Evolutionary conservation across 208 protist genomes (phyloP).

Genomic region (Angomonas ambiguus): DNA sequence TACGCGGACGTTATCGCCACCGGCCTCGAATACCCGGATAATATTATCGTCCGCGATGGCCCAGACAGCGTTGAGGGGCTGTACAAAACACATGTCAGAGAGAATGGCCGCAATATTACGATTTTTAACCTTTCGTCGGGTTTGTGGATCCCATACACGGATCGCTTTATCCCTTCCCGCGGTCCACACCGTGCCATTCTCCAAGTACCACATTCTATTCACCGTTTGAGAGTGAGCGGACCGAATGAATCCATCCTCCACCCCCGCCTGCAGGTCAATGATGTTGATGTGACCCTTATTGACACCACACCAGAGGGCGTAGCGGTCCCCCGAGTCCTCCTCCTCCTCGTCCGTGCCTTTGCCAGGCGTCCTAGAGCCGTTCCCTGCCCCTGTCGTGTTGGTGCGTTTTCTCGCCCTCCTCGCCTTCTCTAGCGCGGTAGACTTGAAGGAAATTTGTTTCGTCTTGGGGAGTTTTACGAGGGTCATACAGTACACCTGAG

Average conservation of each 20-base stretch:
- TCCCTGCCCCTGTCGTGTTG: not conserved
- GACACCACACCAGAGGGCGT: constrained; percentile 77
- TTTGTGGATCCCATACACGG: constrained; percentile 83
- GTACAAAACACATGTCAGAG: constrained; percentile 57
- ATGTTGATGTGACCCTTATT: constrained; percentile 63
- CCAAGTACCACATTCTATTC: constrained; percentile 66
- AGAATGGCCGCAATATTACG: constrained; percentile 83
- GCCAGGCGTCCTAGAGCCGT: not conserved
- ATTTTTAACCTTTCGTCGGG: constrained; percentile 60
- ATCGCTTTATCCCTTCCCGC: constrained; percentile 81
- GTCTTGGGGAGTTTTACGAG: constrained; percentile 64
- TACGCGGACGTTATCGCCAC: constrained; percentile 62
- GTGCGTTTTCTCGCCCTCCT: constrained; percentile 2
- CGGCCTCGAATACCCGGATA: constrained; percentile 78
- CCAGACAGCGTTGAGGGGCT: constrained; percentile 56
- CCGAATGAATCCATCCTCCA: constrained; percentile 43
- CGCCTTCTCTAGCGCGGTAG: constrained; percentile 16
- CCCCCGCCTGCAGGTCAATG: constrained; percentile 55
- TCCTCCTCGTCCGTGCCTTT: constrained; percentile 6
- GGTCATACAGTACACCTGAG: constrained; percentile 80
- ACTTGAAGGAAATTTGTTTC: constrained; percentile 62
- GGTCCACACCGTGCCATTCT: constrained; percentile 74
- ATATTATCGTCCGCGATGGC: constrained; percentile 68
- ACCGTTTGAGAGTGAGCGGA: constrained; percentile 72
- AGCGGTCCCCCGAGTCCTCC: constrained; percentile 22